Evolutionary conservation across 208 protist genomes (phyloP), one percentile per base, ranked within the genome.

Genomic region (Acanthamoeba castellanii): DNA sequence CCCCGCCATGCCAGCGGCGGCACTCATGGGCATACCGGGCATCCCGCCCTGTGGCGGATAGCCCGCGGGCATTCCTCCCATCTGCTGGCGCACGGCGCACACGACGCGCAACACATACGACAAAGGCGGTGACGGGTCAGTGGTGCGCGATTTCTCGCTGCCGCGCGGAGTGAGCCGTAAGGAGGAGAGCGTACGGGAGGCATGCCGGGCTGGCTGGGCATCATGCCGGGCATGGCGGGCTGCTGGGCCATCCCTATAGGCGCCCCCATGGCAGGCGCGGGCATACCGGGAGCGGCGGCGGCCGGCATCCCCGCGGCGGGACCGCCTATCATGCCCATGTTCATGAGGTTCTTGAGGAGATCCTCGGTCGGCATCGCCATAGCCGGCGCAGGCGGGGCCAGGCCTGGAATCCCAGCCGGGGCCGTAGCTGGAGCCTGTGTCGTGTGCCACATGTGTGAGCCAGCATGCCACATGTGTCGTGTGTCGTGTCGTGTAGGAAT

Each of bases 311-410:
- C 30, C 6, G 72, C 42, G 20, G 20, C 72, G 20, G 72, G 72
- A 27, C 18, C 59, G 18, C 70, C 70, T 7, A 78, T 47, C 32
- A 78, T 45, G 34, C 70, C 70, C 11, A 78, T 11, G 30, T 18
- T 78, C 70, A 78, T 78, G n/a, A 78, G 70, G 70, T 78, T 78
- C 70, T 78, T 78, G 11, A 78, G n/a, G 13, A 78, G 34, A 42
- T 78, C 70, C 18, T 78, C 78, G 8, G 78, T 37, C 9, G 78
- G 42, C 78, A 88, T 20, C 27, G 78, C 37, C 78, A 88, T 9
- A 6, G 78, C 42, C 4, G 78, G 32, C 42, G 52, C 3, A 30
- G 78, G 47, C 20, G 78, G 52, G 5, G 76, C 11, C 22, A 45
- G 42, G 25, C 32, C 45, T 6, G 52, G 27, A 22, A 61, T 57